Evolutionary conservation across 176 grass and related monocot genomes (phyloP).

Genomic region (Oryza glumipatula): DNA sequence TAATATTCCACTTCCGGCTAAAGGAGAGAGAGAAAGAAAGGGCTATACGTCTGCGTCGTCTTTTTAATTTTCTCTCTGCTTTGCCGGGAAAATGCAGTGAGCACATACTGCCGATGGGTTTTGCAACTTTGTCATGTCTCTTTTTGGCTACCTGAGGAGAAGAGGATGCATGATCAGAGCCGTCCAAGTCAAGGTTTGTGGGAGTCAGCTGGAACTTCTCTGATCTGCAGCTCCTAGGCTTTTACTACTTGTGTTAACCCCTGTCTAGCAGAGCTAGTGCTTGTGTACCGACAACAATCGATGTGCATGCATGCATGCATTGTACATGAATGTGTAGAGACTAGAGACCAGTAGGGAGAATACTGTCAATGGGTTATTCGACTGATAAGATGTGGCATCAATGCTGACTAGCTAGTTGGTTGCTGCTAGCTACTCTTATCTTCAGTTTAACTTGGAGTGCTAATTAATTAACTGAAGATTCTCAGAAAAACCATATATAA

Average conservation of each 20-base stretch:
- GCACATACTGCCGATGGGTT: background rate
- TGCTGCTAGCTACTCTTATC: conserved; percentile 11
- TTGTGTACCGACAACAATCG: background rate
- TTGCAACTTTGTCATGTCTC: background rate
- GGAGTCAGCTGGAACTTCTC: conserved; percentile 25
- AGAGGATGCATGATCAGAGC: conserved; percentile 26
- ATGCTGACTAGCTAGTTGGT: background rate
- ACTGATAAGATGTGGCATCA: conserved; percentile 30
- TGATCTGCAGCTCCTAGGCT: background rate
- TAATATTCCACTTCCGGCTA: conserved; percentile 59
- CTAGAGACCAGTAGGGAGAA: background rate
- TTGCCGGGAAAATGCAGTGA: conserved; percentile 18
- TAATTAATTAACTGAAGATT: background rate
- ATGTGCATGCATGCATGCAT: background rate
- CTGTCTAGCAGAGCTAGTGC: background rate
- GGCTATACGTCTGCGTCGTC: background rate
- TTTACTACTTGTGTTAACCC: conserved; percentile 1
- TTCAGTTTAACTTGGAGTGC: background rate
- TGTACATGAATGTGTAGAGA: background rate
- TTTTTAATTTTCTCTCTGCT: background rate
- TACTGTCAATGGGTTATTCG: background rate
- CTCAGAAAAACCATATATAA: background rate
- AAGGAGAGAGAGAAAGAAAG: conserved; percentile 14
- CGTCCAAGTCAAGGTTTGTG: conserved; percentile 25
- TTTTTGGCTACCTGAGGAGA: conserved; percentile 4